Base-by-base conservation (phyloP, 768 basidiomycete species). In the Psilocybe sp. region DNA sequence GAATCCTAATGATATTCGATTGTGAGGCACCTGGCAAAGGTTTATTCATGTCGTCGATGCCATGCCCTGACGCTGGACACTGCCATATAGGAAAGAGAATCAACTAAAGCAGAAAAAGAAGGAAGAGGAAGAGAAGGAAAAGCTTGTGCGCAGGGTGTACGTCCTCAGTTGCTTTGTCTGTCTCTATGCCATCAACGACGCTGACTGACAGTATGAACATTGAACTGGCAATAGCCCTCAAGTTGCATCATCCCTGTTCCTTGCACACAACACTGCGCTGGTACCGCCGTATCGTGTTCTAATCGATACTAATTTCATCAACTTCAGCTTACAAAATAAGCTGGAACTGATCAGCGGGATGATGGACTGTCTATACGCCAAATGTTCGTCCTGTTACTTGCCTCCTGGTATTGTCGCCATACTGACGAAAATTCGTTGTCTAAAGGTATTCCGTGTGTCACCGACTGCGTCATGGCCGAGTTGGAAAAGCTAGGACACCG, bases 281-380 rank as follows among this genome's bases (percentile, higher is more conserved):
- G 95, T 92, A 0, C 97, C 97, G 0, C 97, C 97, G 3, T 99
- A 98, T 65, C 85, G 96, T 15, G 92, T 99, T 20, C 82, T 99
- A 35, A 92, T 99, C 52, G 97, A 99, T 69, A 99, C 97, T 64
- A 99, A 99, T 67, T 98, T 99, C 60, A 99, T 99, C 78, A 98
- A 98, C 65, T 96, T 98, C 66, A 92, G 88, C 57, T 78, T 99
- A 43, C 97, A 99, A 73, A 99, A 98, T 69, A 97, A 98, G 68
- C 73, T 99, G 56, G 97, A 99, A 67, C 79, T 98, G 47, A 77
- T 98, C 16, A 84, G 87, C 60, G 94, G 91, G n/a, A 98, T 99
- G 97, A 98, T 99, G 97, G 97, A 99, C 63, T 96, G 93, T 62
- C 75, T 98, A 13, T 97, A 92, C 68, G 97, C 97, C 11, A 98